Evolutionary conservation across 108 stramenopile genomes (phyloP).

Genomic region (Cyclostephanos tholiformis): DNA sequence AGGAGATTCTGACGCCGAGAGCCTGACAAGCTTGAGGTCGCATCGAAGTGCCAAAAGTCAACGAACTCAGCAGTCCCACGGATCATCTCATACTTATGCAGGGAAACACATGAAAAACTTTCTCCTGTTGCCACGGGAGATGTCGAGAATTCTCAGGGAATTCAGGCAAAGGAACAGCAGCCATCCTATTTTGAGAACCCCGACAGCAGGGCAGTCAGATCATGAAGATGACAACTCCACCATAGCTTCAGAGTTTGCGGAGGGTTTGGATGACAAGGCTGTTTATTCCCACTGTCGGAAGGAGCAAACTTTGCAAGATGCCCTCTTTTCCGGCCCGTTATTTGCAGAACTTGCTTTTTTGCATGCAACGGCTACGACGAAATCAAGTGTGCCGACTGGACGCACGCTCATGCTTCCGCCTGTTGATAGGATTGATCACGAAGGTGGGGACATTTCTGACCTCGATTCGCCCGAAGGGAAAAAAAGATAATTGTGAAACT

Average conservation of each 20-base stretch:
- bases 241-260: constrained; percentile 29
- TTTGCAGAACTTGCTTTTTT: constrained; percentile 23
- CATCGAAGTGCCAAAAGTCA: constrained; percentile 23
- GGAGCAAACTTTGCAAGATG: constrained; percentile 17
- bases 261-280: constrained; percentile 36
- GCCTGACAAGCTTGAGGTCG: constrained; percentile 18
- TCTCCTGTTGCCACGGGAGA: constrained; percentile 36
- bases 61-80: constrained; percentile 22
- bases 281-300: constrained; percentile 29
- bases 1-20: constrained; percentile 30
- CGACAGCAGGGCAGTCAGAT: constrained; percentile 4
- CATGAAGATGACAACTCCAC: constrained; percentile 37
- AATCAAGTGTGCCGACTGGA: neutral
- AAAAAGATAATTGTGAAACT: neutral
- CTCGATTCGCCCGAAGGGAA: constrained; percentile 33
- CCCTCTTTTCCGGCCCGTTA: constrained; percentile 29
- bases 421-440: constrained; percentile 10
- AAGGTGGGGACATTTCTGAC: constrained; percentile 36
- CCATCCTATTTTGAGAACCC: constrained; percentile 26
- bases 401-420: constrained; percentile 25
- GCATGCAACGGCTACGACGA: constrained; percentile 11
- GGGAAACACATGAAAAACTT: constrained; percentile 26
- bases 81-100: constrained; percentile 6
- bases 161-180: constrained; percentile 39
- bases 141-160: constrained; percentile 29